Evolutionary conservation across 768 basidiomycete species (phyloP).

Genomic region (Saitozyma podzolica): DNA sequence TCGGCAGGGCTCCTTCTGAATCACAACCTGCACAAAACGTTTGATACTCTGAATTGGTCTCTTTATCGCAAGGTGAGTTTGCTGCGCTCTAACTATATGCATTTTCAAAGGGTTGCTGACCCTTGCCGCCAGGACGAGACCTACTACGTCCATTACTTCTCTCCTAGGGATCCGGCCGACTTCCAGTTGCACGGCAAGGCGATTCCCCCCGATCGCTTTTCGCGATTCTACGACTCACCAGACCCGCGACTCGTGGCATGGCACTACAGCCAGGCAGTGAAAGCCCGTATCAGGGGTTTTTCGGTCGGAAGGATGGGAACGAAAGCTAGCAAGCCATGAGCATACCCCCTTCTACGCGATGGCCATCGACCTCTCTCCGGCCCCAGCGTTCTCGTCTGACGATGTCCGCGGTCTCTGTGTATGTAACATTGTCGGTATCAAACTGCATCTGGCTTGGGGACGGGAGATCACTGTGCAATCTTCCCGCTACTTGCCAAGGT

Average conservation of each 20-base stretch:
- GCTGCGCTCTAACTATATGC: no score
- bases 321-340: no score
- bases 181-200: conserved; percentile 6
- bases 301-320: background rate
- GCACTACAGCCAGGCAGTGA: conserved; percentile 12
- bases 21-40: conserved; percentile 12
- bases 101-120: background rate
- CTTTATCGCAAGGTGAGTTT: no score
- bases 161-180: background rate
- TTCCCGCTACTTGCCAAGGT: no score
- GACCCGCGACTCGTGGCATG: conserved; percentile 1
- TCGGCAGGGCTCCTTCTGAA: conserved; percentile 6
- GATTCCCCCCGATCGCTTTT: conserved; percentile 1
- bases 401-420: no score
- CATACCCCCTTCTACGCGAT: no score
- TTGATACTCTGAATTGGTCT: conserved; percentile 6
- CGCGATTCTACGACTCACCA: background rate
- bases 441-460: no score
- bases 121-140: background rate
- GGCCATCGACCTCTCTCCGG: no score
- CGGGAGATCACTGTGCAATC: no score
- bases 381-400: no score
- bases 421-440: no score
- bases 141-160: conserved; percentile 14
- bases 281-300: conserved; percentile 9